phyloP scores from a whole-genome alignment of 1,139 yeast species.

The Saccharomycopsis phalli region DNA sequence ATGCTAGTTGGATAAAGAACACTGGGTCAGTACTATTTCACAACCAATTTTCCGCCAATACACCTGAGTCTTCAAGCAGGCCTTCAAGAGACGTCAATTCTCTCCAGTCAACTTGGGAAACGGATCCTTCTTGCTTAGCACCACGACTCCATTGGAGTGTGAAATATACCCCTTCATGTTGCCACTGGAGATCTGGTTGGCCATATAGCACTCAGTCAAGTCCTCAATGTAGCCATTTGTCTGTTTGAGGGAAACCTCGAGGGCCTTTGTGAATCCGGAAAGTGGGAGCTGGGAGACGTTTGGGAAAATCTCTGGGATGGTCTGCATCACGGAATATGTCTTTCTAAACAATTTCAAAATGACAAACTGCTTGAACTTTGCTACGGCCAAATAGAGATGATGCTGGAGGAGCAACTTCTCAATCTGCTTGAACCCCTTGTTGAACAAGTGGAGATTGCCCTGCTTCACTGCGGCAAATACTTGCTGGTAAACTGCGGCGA shows the following conservation, averaged over 20 bases:
- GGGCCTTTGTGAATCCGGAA: constrained; percentile 38
- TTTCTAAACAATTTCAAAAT: constrained; percentile 45
- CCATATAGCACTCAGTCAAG: constrained; percentile 64
- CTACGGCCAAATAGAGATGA: constrained; percentile 56
- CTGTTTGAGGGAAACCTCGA: constrained; percentile 32
- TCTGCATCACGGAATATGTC: constrained; percentile 32
- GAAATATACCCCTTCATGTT: constrained; percentile 76
- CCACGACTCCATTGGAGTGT: constrained; percentile 64
- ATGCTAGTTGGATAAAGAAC: too few species aligned
- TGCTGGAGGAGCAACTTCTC: constrained; percentile 47
- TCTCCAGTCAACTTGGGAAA: too few species aligned
- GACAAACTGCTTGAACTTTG: constrained; percentile 44
- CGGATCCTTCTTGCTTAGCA: constrained; percentile 65
- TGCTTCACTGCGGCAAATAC: constrained; percentile 39
- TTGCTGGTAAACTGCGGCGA: constrained; percentile 38
- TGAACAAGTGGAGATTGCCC: constrained; percentile 51
- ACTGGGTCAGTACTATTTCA: too few species aligned
- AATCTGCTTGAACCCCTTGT: constrained; percentile 34
- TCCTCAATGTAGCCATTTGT: constrained; percentile 27
- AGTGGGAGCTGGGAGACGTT: constrained; percentile 35
- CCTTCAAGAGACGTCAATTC: too few species aligned
- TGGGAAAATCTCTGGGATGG: constrained; percentile 23
- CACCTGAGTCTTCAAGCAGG: too few species aligned
- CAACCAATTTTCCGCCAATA: too few species aligned
- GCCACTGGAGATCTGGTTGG: constrained; percentile 56